Evolutionary conservation across 1,284 basidiomycete genomes (phyloP), one percentile per base, ranked within the genome.

Genomic region (Pascua sp.): DNA sequence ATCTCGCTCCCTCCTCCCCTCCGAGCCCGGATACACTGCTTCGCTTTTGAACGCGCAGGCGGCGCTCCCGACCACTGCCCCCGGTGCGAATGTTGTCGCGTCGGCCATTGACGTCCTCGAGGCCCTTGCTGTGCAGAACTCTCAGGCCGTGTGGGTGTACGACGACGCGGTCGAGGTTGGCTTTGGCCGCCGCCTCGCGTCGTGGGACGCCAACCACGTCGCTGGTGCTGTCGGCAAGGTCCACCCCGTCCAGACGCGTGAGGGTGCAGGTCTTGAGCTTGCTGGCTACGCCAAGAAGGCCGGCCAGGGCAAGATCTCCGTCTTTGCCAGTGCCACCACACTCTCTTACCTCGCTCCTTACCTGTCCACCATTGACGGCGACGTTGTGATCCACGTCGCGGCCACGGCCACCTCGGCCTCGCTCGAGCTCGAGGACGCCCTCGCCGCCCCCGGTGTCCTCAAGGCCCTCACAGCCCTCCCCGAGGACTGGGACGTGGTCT

Each of bases 241-340:
- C 10, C 80, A 88, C 59, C 78, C 83, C 54, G 80, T 93, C 54
- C 91, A 95, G 79, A 91, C 89, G n/a, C 82, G 92, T 57, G 82
- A 87, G 15, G 92, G 92, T 49, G 91, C 92, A 17, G 92, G 92
- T 15, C 78, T 91, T 55, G 85, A 84, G 67, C 80, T 96, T 59
- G 85, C 90, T 42, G 92, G 92, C 15, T 84, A 90, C 60, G 64
- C 73, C 45, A 63, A 63, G 16, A 76, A 76, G 67, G 85, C 90
- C 63, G 84, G 86, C 18, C 32, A 47, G n/a, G 70, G 65, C 54
- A 65, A 66, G 54, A 63, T 78, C 59, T 64, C 68, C 18, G 72
- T 79, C 39, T 77, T 80, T 53, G 74, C 73, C 16, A 67, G 73
- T 10, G 68, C 72, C 43, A 58, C 9, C 77, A 81, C 64, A 15